Base-by-base conservation (phyloP, 371 early-diverging fungal species). In the Fennellomyces sp. region DNA sequence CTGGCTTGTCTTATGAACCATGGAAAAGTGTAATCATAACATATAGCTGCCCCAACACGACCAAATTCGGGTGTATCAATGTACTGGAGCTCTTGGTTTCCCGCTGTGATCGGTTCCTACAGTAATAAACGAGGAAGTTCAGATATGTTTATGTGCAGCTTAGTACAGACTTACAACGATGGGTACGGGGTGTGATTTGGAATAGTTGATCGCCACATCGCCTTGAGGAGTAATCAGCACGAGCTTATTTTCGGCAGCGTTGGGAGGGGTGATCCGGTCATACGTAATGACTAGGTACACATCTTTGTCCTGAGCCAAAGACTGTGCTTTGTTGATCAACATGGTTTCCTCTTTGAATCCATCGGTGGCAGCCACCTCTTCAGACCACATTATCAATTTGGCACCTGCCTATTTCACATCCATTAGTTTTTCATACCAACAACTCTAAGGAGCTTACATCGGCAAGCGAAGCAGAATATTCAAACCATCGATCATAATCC, bases 1-100 rank as follows among this genome's bases (percentile, higher is more conserved):
- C 82, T 77, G 5, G 81, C 77, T 67, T 85, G 84, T 0, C 67
- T 61, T 29, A 85, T 81, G 50, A 80, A 76, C 6, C 68, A 60
- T 21, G 78, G 75, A 29, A 82, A 85, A 42, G 80, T 81, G 56
- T 66, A 68, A 48, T 85, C 85, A 60, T 82, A 85, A 39, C 85
- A 85, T 45, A 85, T 83, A 2, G 74, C 81, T 2, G 67, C 78
- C 17, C 83, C 79, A 29, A 85, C 25, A 25, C 82, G 69, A 19
- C 85, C 85, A 65, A 77, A 78, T 2, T 78, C 76, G 11, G 70
- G 70, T 1, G 80, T 76, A 25, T 82, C 78, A 0, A 71, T 67
- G 19, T 69, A 75, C 12, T 75, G 83, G 33, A 85, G 54, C 15
- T 61, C 61, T 19, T 66, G 49, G 3, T 72, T 71, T 11, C 85